Percentiles rank a stretch among this genome's conserved stretches.
These are phyloP conservation scores for Podospora australis DNA, from an alignment of 495 filamentous ascomycete species.

Conservation along the genomic window DNA sequence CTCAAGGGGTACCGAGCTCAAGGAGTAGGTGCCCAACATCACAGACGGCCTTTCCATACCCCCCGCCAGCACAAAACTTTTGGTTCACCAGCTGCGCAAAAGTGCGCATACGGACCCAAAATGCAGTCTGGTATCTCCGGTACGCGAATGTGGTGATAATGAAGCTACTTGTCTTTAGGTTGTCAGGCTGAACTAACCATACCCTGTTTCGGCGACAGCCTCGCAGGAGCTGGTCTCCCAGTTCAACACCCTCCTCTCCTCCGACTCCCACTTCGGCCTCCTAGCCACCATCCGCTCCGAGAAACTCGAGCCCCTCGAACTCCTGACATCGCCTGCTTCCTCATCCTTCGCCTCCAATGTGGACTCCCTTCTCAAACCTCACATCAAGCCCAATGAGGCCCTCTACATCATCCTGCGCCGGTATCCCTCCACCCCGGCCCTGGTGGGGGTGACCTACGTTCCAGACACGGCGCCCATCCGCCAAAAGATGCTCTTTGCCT, in stretches of 20 bases:
- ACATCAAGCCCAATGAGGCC: slow-evolving; percentile 66
- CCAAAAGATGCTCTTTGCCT: slow-evolving; percentile 93
- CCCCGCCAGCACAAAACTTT: no score
- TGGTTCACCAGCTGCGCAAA: no score
- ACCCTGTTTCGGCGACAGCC: slow-evolving; percentile 45
- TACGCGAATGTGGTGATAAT: slow-evolving; percentile 25
- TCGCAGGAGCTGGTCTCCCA: slow-evolving; percentile 78
- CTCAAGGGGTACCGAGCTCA: no score
- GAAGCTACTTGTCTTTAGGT: background rate
- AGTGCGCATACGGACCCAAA: no score
- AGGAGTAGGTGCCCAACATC: no score
- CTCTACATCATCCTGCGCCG: slow-evolving; percentile 82
- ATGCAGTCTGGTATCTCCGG: slow-evolving; percentile 92
- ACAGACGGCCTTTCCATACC: no score
- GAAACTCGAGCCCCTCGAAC: slow-evolving; percentile 56
- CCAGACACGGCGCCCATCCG: slow-evolving; percentile 84
- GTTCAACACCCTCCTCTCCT: slow-evolving; percentile 67
- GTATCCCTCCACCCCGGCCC: slow-evolving; percentile 45
- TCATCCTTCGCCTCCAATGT: slow-evolving; percentile 61
- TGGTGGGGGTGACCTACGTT: slow-evolving; percentile 82
- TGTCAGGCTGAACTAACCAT: background rate
- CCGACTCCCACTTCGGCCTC: slow-evolving; percentile 64
- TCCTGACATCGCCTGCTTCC: slow-evolving; percentile 49
- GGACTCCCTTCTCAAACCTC: slow-evolving; percentile 41
- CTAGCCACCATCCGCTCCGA: slow-evolving; percentile 75